Base-by-base conservation (phyloP, 2,329 filamentous ascomycete species). In the Ceratocystis eucalypticola region DNA sequence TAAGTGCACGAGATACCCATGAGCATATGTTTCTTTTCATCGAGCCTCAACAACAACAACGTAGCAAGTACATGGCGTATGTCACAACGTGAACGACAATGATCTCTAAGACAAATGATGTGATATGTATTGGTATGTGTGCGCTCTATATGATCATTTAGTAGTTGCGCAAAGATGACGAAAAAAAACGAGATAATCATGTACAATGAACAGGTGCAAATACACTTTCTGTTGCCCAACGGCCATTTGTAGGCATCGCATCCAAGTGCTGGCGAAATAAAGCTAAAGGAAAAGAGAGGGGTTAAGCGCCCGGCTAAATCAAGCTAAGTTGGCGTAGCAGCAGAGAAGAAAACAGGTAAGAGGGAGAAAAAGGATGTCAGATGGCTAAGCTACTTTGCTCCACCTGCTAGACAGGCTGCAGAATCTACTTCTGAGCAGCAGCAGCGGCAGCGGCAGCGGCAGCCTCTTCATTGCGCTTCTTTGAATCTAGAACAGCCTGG, bases 401-500 rank as follows among this genome's bases (percentile, higher is more conserved):
- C n/a, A 25, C 25, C 5, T n/a, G 55, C 28, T 15, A 37, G 7
- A 7, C 5, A 5, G 55, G 33, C n/a, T 59, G 17, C 25, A 33
- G 28, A 30, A 15, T 59, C 22, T 59, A 59, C 55, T 59, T 59
- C n/a, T 37, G 28, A n/a, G 69, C 68, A 7, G 69, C 70, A 17
- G 69, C 71, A 20, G 71, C 69, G n/a, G 68, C 69, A 37, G 69
- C 70, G 45, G 69, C 67, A 28, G 71, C 72, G 15, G 68, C 66
- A 66, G 70, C 68, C 59, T 69, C 64, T n/a, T 73, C 55, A 71
- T 72, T 67, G 33, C 76, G 76, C 72, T 80, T 79, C 71, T 81
- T 81, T 22, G 82, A 84, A 72, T 84, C 82, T 5, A 84, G 72
- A 45, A 84, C 80, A 59, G 79, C 80, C 74, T 83, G 80, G 66